These are phyloP conservation scores for Calonectria fujianensis DNA, from an alignment of 2,329 filamentous ascomycete species.

Conservation along the genomic window DNA sequence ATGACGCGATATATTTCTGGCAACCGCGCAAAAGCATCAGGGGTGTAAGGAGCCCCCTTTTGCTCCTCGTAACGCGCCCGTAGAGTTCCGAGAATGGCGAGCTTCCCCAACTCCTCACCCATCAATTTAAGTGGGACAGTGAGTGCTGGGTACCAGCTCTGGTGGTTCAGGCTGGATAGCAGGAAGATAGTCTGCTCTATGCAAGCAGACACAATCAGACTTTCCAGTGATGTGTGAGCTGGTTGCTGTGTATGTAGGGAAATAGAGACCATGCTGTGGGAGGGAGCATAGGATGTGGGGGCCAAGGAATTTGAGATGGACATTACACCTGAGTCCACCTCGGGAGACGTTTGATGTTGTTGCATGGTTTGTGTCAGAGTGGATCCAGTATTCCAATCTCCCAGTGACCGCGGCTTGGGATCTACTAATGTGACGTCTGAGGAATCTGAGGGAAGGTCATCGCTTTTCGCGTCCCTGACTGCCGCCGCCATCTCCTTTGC, in stretches of 20 bases:
- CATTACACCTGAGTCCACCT: too few relatives aligned
- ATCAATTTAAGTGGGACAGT: conserved; percentile 24
- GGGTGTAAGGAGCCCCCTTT: neutral
- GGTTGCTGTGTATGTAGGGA: neutral
- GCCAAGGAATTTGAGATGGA: neutral
- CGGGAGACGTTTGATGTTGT: neutral
- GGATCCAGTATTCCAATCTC: neutral
- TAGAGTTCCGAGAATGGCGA: neutral
- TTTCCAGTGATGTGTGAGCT: neutral
- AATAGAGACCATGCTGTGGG: neutral
- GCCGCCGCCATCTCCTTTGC: neutral
- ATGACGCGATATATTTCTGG: conserved; percentile 30
- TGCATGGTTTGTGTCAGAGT: neutral
- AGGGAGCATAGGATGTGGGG: too few relatives aligned
- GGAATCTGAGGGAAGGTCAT: too few relatives aligned
- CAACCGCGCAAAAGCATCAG: neutral
- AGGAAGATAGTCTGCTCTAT: conserved; percentile 21
- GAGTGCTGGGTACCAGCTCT: conserved; percentile 6
- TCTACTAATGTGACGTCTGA: neutral
- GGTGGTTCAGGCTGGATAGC: neutral
- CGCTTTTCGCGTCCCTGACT: neutral
- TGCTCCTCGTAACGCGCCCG: neutral
- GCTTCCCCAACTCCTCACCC: conserved; percentile 4
- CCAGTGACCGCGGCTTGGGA: neutral
- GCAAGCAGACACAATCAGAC: conserved; percentile 20